Evolutionary conservation across 2,329 filamentous ascomycete genomes (phyloP).

Genomic region (Pseudogymnoascus destructans): DNA sequence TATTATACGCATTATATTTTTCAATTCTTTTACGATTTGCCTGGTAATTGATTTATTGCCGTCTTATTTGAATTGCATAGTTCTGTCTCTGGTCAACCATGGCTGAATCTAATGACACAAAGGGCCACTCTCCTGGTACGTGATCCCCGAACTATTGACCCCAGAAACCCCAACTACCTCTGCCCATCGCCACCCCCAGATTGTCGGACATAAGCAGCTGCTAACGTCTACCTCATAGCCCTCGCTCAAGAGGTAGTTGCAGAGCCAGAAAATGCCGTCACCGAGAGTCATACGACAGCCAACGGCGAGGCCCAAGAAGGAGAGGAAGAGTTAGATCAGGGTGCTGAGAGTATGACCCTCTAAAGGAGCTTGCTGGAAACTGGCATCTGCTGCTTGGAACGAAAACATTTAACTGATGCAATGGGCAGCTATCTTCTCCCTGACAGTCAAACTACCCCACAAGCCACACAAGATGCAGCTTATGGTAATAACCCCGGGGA

Average conservation of each 20-base stretch:
- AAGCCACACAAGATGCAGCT: constrained; percentile 68
- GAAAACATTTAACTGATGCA: constrained; percentile 15
- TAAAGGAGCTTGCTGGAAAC: background rate
- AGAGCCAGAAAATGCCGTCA: constrained; percentile 15
- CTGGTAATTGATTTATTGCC: constrained; percentile 9
- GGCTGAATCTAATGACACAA: constrained; percentile 23
- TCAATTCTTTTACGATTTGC: constrained; percentile 9
- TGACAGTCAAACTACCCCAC: constrained; percentile 74
- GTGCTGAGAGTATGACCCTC: constrained; percentile 22
- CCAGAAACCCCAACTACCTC: background rate
- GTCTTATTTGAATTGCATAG: constrained; percentile 5
- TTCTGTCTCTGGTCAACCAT: constrained; percentile 16
- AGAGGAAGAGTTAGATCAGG: constrained; percentile 21
- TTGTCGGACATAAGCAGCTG: background rate
- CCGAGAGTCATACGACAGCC: constrained; percentile 16
- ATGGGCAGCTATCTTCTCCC: constrained; percentile 37
- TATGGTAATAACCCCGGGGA: constrained; percentile 45
- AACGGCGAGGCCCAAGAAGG: constrained; percentile 17
- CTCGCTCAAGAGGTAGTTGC: constrained; percentile 8
- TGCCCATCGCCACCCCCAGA: background rate
- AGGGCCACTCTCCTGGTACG: constrained; percentile 21
- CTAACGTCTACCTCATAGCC: background rate
- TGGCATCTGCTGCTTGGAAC: constrained; percentile 1
- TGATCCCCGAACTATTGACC: constrained; percentile 7
- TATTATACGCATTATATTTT: constrained; percentile 10